Conservation (phyloP, 2,329 filamentous ascomycete genomes). For the Chaetomium sp. region DNA sequence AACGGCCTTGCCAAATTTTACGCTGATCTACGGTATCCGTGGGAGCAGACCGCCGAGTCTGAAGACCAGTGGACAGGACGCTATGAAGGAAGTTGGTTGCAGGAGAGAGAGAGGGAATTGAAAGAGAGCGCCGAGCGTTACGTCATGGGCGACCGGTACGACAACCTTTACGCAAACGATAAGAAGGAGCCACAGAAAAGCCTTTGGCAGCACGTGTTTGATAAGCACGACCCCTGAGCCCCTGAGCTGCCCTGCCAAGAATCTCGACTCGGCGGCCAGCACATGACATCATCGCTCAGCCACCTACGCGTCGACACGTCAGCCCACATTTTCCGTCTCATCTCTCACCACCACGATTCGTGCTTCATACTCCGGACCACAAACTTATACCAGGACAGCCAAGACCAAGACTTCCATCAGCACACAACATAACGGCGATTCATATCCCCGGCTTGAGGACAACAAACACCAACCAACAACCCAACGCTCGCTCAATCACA, state of each 20-base stretch:
- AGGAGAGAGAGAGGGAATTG: background rate
- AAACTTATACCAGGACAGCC: background rate
- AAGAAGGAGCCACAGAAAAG: slow-evolving; percentile 7
- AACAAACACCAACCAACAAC: background rate
- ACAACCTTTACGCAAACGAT: background rate
- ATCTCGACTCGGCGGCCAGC: background rate
- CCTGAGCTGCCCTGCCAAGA: background rate
- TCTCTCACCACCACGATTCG: background rate
- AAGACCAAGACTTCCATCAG: background rate
- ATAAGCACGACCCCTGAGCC: background rate
- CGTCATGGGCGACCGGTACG: slow-evolving; percentile 10
- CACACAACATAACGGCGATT: background rate
- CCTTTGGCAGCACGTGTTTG: slow-evolving; percentile 10
- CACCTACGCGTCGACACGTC: background rate
- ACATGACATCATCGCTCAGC: slow-evolving; percentile 6
- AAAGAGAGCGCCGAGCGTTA: background rate
- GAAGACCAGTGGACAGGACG: background rate
- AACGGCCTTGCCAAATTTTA: slow-evolving; percentile 8
- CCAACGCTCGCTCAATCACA: background rate
- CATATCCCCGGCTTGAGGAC: background rate
- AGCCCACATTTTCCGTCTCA: background rate
- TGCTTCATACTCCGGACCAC: no score
- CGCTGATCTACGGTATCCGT: background rate
- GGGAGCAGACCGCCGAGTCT: background rate
- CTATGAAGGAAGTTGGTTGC: background rate